These are phyloP conservation scores for Fagopyrum esculentum DNA, from an alignment of 148 eudicot genomes.

Conservation along the genomic window DNA sequence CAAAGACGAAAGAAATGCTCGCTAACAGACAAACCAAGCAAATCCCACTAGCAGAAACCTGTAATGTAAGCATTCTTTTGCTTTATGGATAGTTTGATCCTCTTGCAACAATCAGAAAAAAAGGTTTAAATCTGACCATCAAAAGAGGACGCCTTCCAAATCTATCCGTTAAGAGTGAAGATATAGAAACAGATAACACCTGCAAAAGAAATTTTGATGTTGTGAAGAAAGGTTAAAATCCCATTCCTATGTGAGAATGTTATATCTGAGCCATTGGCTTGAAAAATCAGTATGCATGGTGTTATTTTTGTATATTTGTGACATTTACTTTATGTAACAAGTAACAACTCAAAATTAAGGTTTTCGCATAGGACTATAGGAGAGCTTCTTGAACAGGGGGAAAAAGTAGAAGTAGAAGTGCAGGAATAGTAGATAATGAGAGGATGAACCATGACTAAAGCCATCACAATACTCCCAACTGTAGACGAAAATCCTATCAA, in stretches of 20 bases:
- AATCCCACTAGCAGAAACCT: constrained; percentile 30
- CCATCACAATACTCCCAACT: constrained; percentile 21
- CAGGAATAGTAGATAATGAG: neutral
- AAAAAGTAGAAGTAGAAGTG: neutral
- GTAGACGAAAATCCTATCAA: constrained; percentile 24
- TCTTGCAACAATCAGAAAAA: neutral
- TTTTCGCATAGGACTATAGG: neutral
- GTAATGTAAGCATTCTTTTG: neutral
- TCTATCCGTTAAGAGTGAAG: constrained; percentile 22
- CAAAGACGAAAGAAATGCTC: constrained; percentile 24
- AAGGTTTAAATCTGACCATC: constrained; percentile 19
- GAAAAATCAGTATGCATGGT: neutral
- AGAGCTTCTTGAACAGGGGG: neutral
- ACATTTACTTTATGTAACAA: neutral
- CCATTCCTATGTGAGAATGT: neutral
- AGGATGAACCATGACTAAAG: neutral
- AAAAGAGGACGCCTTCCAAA: constrained; percentile 33
- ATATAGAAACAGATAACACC: constrained; percentile 19
- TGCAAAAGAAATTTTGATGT: constrained; percentile 11
- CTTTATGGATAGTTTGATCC: neutral
- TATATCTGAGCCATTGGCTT: neutral
- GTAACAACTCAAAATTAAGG: neutral
- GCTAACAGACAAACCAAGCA: constrained; percentile 28
- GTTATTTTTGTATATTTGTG: neutral
- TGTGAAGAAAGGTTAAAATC: neutral